These are phyloP conservation scores for Termitomyces sp. DNA, from an alignment of 768 basidiomycete species.

Conservation along the genomic window DNA sequence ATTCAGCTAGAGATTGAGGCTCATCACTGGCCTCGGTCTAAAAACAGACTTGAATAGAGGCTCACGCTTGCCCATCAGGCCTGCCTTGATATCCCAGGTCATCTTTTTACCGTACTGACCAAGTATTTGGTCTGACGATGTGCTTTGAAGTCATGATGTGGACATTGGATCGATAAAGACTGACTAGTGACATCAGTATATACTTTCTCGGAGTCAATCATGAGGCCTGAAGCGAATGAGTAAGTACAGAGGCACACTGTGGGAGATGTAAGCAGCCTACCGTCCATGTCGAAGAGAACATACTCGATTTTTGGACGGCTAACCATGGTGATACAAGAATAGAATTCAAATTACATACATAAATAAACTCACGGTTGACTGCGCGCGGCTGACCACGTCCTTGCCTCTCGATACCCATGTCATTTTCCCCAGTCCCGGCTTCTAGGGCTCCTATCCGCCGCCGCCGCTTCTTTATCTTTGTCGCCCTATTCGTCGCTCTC, in stretches of 20 bases:
- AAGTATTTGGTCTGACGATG: slow-evolving; percentile 61
- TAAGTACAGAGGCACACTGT: background rate
- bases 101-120: slow-evolving; percentile 68
- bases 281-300: slow-evolving; percentile 75
- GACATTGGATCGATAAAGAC: slow-evolving; percentile 17
- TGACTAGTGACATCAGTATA: slow-evolving; percentile 80
- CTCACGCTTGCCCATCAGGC: slow-evolving; percentile 83
- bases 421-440: slow-evolving; percentile 12
- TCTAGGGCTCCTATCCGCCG: slow-evolving; percentile 31
- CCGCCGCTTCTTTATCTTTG: slow-evolving; percentile 42
- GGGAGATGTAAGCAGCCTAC: slow-evolving; percentile 26
- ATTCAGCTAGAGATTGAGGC: slow-evolving; percentile 47
- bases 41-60: background rate
- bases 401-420: slow-evolving; percentile 15
- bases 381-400: background rate
- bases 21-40: background rate
- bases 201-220: slow-evolving; percentile 75
- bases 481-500: slow-evolving; percentile 33
- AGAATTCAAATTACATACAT: background rate
- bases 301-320: slow-evolving; percentile 43
- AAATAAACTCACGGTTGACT: background rate
- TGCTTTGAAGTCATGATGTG: slow-evolving; percentile 1
- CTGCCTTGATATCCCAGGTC: slow-evolving; percentile 90
- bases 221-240: slow-evolving; percentile 43
- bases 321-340: slow-evolving; percentile 7